Evolutionary conservation across 2,329 filamentous ascomycete species (phyloP), one percentile per base, ranked within the genome.

Genomic region (Xylariaceae sp.): DNA sequence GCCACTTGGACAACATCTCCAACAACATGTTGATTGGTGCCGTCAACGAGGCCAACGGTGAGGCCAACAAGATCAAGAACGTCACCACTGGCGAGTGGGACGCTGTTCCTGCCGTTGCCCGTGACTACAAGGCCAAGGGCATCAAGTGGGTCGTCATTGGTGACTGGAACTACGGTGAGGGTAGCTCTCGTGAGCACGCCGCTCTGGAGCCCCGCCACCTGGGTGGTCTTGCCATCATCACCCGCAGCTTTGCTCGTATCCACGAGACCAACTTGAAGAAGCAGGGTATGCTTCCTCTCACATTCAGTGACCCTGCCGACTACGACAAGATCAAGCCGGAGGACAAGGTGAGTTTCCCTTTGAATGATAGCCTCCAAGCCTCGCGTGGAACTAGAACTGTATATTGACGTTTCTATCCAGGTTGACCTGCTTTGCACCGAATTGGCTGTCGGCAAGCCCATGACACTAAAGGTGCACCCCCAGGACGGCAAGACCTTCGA

Each of bases 261-360:
- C 94, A 99, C 83, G 94, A 99, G 83, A 99, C 94, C 80, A 99
- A 99, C 85, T 78, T 99, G 80, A 99, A 99, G 89, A 99, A 99
- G 87, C 94, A 99, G 85, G 94, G 94, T 77, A 96, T 99, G 92
- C 88, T 99, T 78, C 94, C 94, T 69, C 83, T 99, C 63, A 97
- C 91, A 68, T 99, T 99, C 79, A 76, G 84, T 55, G 86, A 97
- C 72, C 92, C 92, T 54, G 92, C 87, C 72, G 94, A 99, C 76
- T 99, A 99, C 76, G 94, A 99, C 74, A 95, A 89, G 84, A 91
- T 99, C 74, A 84, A 87, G 72, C 88, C 91, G 64, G 86, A 94
- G 59, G 94, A 96, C 81, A 91, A 87, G 77, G 85, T 80, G 70
- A 65, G 70, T 70, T 60, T 43, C 11, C 29, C 40, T 9, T n/a